These are phyloP conservation scores for Wakefieldia striispora DNA, from an alignment of 768 basidiomycete genomes.

Conservation along the genomic window DNA sequence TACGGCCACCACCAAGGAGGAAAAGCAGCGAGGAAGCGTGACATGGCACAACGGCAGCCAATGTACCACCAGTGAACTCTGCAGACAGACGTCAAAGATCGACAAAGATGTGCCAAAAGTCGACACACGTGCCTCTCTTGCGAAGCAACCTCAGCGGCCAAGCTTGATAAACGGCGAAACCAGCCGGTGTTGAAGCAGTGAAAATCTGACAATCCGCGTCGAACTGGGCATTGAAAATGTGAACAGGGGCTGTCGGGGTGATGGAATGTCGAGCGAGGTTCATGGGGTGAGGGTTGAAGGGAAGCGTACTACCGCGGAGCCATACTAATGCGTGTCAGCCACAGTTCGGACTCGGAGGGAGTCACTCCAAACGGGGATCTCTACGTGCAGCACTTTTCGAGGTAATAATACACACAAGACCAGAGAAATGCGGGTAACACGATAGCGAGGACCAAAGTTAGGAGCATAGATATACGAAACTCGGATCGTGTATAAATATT, in stretches of 20 bases:
- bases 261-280: constrained; percentile 86
- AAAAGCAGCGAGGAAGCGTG: constrained; percentile 83
- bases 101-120: not conserved
- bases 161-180: constrained; percentile 80
- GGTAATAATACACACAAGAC: constrained; percentile 17
- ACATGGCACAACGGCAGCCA: constrained; percentile 72
- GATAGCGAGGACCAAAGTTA: constrained; percentile 13
- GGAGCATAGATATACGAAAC: constrained; percentile 27
- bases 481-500: constrained; percentile 21
- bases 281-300: constrained; percentile 47
- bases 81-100: constrained; percentile 17
- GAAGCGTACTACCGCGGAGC: constrained; percentile 12
- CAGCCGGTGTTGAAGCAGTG: constrained; percentile 73
- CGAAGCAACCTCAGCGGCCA: constrained; percentile 75
- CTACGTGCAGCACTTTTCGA: constrained; percentile 4
- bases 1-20: constrained; percentile 83
- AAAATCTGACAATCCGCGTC: constrained; percentile 81
- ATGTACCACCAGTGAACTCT: constrained; percentile 81
- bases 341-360: no score
- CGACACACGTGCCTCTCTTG: constrained; percentile 64
- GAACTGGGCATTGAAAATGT: constrained; percentile 75
- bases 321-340: constrained; percentile 18
- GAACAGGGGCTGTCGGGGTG: constrained; percentile 69
- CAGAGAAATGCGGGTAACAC: constrained; percentile 10
- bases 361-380: constrained; percentile 6